These are phyloP conservation scores for Citrus maxima DNA, from an alignment of 345 rosid species.

Conservation along the genomic window DNA sequence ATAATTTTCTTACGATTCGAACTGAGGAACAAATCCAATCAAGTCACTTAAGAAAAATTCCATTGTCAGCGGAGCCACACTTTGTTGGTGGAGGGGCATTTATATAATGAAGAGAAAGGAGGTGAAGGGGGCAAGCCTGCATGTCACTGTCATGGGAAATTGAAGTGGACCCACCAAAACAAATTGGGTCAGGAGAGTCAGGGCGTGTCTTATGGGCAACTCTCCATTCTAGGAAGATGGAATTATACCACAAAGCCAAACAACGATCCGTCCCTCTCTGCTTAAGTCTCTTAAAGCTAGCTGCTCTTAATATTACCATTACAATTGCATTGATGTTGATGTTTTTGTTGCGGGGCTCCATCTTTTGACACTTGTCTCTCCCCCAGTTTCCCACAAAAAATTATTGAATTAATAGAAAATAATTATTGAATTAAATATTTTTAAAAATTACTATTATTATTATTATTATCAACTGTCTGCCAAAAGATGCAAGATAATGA, in stretches of 20 bases:
- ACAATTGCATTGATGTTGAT: slow-evolving; percentile 11
- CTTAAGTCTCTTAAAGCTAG: background rate
- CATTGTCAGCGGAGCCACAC: too few species aligned
- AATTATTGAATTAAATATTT: too few species aligned
- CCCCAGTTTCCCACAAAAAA: background rate
- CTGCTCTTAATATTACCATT: background rate
- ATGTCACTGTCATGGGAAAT: slow-evolving; percentile 38
- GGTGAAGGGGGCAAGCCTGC: background rate
- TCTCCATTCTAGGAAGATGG: slow-evolving; percentile 29
- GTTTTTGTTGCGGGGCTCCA: slow-evolving; percentile 11
- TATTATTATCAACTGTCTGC: too few species aligned
- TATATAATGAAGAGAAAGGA: background rate
- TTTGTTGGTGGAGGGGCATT: background rate
- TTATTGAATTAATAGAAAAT: too few species aligned
- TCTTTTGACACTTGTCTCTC: background rate
- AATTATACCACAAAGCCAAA: background rate
- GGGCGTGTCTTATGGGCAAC: slow-evolving; percentile 55
- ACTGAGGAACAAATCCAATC: too few species aligned
- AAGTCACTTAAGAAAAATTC: too few species aligned
- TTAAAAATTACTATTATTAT: too few species aligned
- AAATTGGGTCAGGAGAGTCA: slow-evolving; percentile 36
- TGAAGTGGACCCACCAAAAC: slow-evolving; percentile 35
- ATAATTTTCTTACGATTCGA: too few species aligned
- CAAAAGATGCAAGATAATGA: too few species aligned
- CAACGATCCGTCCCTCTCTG: background rate